Evolutionary conservation across 164 flowering plant species (phyloP).

Genomic region (Santalum album): DNA sequence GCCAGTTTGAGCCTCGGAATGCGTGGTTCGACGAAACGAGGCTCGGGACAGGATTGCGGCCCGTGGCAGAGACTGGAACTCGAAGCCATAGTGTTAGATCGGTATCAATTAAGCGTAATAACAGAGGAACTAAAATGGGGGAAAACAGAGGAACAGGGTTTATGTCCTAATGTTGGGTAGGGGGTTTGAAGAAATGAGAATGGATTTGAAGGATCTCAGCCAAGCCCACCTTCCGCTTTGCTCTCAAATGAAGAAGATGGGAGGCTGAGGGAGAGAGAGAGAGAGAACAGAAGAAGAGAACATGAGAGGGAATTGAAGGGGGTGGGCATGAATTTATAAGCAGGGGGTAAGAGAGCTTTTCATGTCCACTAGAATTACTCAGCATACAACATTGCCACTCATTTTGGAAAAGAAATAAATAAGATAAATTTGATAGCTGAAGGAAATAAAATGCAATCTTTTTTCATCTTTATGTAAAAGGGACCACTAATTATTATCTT

Average conservation of each 20-base stretch:
- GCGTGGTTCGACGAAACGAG: conserved; percentile 23
- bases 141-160: neutral
- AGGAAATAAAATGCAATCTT: too few species aligned
- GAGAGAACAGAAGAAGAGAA: conserved; percentile 3
- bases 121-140: neutral
- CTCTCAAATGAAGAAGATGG: conserved; percentile 1
- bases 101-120: neutral
- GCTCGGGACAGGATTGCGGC: conserved; percentile 34
- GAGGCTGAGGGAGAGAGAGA: neutral
- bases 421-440: neutral
- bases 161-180: too few species aligned
- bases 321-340: conserved; percentile 24
- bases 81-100: conserved; percentile 24
- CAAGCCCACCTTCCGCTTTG: neutral
- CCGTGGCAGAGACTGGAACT: conserved; percentile 32
- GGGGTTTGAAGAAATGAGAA: neutral
- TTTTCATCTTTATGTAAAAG: too few species aligned
- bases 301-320: conserved; percentile 18
- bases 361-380: neutral
- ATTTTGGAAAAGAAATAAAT: neutral
- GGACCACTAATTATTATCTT: too few species aligned
- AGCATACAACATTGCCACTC: neutral
- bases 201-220: neutral
- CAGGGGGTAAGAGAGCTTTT: neutral
- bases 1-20: conserved; percentile 22